Base-by-base conservation (phyloP, 768 basidiomycete species). In the Kwoniella heveanensis region DNA sequence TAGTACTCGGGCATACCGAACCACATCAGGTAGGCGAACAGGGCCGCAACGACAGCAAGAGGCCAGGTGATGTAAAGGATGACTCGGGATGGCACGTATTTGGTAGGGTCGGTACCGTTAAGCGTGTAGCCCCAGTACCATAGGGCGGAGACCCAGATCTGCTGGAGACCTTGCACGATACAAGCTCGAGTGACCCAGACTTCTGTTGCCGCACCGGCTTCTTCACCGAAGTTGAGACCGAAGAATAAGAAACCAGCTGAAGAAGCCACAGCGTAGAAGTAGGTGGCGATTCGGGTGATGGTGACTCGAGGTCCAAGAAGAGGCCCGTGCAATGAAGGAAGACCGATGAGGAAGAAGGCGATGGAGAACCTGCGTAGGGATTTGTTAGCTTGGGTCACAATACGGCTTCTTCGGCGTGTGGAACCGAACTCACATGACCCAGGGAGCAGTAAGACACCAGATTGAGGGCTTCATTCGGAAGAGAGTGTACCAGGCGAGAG, bases 171-270 rank as follows among this genome's bases (percentile, higher is more conserved):
- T 81, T 96, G 93, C 0, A 96, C 93, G 65, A 94, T 82, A 77
- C 92, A 94, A 13, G 93, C 93, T 30, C 93, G 86, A 63, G 92
- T 77, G 29, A 88, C 90, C 93, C 93, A 96, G 17, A 94, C 87
- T 79, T 96, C 93, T 7, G 93, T 94, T 1, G 93, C 91, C 58
- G 93, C 92, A 72, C 93, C 92, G 86, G 92, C 93, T 84, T 95
- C 93, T 82, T 96, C 93, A 79, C 93, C 93, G 78, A 96, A 96
- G 80, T 96, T 96, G 66, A 94, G 84, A 74, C 92, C 93, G 73
- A 96, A 96, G 85, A 92, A 94, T 53, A 87, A 82, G 84, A 95
- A 96, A 12, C 91, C 88, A 29, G 91, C 93, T 13, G 92, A 88
- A n/a, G 93, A 95, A 21, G 89, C 92, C 54, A 91, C 80, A 29